Evolutionary conservation across 2,329 filamentous ascomycete genomes (phyloP).

Genomic region (Samsoniella hepiali): DNA sequence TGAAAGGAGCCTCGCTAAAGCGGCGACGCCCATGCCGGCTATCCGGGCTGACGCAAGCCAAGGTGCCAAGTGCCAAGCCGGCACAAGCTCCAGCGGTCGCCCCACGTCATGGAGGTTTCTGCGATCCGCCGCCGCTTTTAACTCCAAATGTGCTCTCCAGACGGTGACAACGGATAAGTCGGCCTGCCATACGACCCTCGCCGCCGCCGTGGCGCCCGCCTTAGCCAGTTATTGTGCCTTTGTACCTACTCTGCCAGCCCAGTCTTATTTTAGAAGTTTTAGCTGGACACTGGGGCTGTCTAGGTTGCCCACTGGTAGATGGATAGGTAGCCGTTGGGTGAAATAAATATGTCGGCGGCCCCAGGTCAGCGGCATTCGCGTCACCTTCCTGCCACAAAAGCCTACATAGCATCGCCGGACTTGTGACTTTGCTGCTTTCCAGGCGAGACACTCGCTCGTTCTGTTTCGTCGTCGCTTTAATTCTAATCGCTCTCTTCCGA

Average conservation of each 20-base stretch:
- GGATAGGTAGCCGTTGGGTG: background rate
- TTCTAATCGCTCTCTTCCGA: background rate
- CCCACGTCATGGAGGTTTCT: background rate
- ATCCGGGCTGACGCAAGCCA: conserved; percentile 12
- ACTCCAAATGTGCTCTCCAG: background rate
- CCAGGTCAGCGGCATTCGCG: background rate
- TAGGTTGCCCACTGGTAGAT: background rate
- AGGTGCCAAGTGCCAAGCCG: background rate
- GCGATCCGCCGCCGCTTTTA: conserved; percentile 7
- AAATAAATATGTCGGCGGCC: conserved; percentile 9
- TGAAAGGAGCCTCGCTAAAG: background rate
- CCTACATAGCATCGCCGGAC: background rate
- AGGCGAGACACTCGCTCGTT: background rate
- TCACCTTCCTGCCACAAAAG: background rate
- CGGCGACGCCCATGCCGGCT: conserved; percentile 14
- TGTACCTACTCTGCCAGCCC: background rate
- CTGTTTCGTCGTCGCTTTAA: background rate
- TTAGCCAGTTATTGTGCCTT: background rate
- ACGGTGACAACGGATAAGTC: conserved; percentile 14
- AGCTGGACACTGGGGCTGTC: no score
- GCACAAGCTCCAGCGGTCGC: background rate
- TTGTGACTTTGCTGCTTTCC: background rate
- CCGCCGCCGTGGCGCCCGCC: background rate
- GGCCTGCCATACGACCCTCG: background rate
- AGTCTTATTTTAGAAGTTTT: background rate